phyloP scores from a whole-genome alignment of 768 basidiomycete genomes.

The Agrocybe praecox region DNA sequence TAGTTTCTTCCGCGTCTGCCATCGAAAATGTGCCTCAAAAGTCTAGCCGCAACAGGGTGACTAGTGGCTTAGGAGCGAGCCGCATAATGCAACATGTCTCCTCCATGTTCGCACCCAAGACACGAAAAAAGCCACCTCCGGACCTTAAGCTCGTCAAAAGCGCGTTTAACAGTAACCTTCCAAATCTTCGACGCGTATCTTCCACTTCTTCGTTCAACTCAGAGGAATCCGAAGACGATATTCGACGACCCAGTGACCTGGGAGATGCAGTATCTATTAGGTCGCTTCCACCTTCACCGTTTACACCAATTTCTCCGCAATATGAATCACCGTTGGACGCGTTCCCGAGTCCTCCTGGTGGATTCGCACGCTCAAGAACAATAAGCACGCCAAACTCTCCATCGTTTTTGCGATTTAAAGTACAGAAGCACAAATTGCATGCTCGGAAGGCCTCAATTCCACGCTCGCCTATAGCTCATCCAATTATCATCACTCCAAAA shows the following conservation, averaged over 20 bases:
- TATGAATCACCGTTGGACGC: slow-evolving; percentile 3
- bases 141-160: slow-evolving; percentile 18
- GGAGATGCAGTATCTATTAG: slow-evolving; percentile 39
- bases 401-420: slow-evolving; percentile 24
- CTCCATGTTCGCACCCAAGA: slow-evolving; percentile 25
- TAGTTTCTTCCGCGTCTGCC: slow-evolving; percentile 15
- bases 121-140: slow-evolving; percentile 17
- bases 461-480: not conserved
- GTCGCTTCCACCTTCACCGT: slow-evolving; percentile 39
- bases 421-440: slow-evolving; percentile 15
- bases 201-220: slow-evolving; percentile 16
- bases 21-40: slow-evolving; percentile 26
- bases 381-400: slow-evolving; percentile 41
- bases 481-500: slow-evolving; percentile 7
- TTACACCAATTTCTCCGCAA: slow-evolving; percentile 14
- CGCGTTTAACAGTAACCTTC: slow-evolving; percentile 6
- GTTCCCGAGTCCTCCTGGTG: slow-evolving; percentile 1
- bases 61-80: slow-evolving; percentile 13
- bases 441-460: slow-evolving; percentile 15
- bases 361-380: slow-evolving; percentile 27
- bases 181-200: slow-evolving; percentile 10
- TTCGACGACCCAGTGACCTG: slow-evolving; percentile 47
- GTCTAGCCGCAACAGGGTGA: slow-evolving; percentile 7
- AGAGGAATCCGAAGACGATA: slow-evolving; percentile 37
- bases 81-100: slow-evolving; percentile 32